Evolutionary conservation across 257 asterid species (phyloP).

Genomic region (Nicotiana sylvestris): DNA sequence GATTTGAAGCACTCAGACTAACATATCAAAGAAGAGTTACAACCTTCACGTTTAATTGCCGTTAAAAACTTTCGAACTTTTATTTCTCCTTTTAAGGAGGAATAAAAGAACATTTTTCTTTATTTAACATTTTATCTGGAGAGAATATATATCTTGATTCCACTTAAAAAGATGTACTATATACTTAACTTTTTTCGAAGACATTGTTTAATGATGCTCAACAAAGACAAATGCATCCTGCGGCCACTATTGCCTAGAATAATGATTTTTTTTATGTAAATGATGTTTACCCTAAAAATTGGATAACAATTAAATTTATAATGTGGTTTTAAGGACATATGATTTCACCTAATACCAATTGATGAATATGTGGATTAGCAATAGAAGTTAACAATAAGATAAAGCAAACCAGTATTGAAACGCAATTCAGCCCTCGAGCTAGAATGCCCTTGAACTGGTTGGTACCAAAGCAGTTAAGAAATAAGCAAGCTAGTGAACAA

Average conservation of each 20-base stretch:
- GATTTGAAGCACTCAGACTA: background rate
- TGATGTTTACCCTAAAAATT: too few relatives aligned
- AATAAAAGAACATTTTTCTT: background rate
- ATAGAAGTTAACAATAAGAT: too few relatives aligned
- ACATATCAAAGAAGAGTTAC: background rate
- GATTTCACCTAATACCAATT: too few relatives aligned
- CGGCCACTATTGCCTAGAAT: background rate
- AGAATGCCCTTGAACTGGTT: too few relatives aligned
- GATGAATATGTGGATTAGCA: too few relatives aligned
- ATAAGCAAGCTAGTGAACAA: too few relatives aligned
- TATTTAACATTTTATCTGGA: background rate
- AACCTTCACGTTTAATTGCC: background rate
- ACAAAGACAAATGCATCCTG: background rate
- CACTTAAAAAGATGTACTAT: background rate
- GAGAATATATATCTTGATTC: background rate
- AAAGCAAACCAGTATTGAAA: too few relatives aligned
- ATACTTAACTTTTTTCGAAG: background rate
- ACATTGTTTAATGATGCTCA: background rate
- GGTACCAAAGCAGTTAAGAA: too few relatives aligned
- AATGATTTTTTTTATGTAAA: too few relatives aligned
- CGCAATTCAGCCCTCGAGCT: too few relatives aligned
- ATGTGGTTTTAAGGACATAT: too few relatives aligned
- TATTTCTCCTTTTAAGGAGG: background rate
- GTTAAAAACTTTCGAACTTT: background rate
- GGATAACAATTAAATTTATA: too few relatives aligned